Base-by-base conservation (phyloP, 495 filamentous ascomycete genomes). In the Friedmanniomyces simplex region DNA sequence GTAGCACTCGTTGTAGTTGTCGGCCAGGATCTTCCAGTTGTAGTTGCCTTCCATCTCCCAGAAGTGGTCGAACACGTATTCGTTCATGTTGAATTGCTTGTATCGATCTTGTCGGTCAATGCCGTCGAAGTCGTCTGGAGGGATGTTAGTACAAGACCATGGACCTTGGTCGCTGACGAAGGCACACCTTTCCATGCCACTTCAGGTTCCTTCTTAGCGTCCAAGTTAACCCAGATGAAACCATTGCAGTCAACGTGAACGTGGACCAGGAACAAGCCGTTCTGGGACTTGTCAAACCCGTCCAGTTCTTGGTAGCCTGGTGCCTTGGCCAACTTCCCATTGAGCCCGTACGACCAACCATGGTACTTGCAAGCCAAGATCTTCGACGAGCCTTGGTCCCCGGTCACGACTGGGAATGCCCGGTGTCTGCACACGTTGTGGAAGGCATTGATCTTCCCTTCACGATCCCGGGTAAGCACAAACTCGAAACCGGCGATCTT, bases 321-420 rank as follows among this genome's bases (percentile, higher is more conserved):
- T 1, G 82, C 80, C 65, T 82, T 82, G 46, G 79, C 74, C 39
- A 84, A 66, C 34, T 76, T 72, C 18, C 82, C 80, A 42, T 66
- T 72, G 5, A 74, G 72, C 53, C 79, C 75, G 58, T 83, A 83
- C 37, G 75, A 77, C 81, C 82, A 85, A 24, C 81, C 80, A 65
- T 85, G 82, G 59, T 83, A 85, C 43, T 76, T 71, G 66, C 80
- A 85, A 1, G 73, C 68, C 13, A 83, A 74, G 56, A 82, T 75
- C 7, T 71, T 70, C 16, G 77, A 66, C 10, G 69, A 73, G 4
- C 80, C 80, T 10, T 66, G 55, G 7, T 74, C 69, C 39, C 75
- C 74, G 12, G 72, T 73, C 10, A 81, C 76, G 21, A 82, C 72
- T 8, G 78, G 77, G 64, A 75, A 81, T 28, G 79, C 78, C 12